Evolutionary conservation across 2,329 filamentous ascomycete genomes (phyloP), one percentile per base, ranked within the genome.

Genomic region (Periconia digitata): DNA sequence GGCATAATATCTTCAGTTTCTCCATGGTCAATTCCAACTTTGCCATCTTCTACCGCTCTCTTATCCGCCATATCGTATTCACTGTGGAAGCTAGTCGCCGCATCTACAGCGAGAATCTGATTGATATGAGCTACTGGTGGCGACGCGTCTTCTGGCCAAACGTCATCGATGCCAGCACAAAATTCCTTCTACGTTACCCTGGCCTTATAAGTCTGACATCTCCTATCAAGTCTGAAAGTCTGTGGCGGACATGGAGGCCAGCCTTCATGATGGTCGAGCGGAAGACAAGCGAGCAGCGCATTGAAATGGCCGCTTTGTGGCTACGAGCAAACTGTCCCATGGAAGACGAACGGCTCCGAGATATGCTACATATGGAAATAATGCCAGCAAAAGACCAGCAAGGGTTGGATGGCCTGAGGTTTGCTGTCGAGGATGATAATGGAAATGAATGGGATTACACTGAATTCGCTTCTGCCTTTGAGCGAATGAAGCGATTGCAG

Each of bases 1-100:
- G 72, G 22, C 53, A 56, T 16, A 80, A 81, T 55, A 70, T 68
- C 20, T 81, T 80, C 65, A 53, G 56, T 1, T 39, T 66, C 12
- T 65, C 59, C 49, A 53, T 56, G 18, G 51, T 29, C 21, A 44
- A 57, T 10, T 34, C 45, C 1, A 44, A 51, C 6, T 58, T 66
- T n/a, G 53, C 56, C 1, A 46, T 48, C 1, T 16, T 39, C 1
- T 66, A 66, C 38, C 47, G 51, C 13, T 41, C 43, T 18, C 40
- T 65, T 3, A 54, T 70, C 5, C 54, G 54, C 6, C 56, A 63
- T 23, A 50, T 66, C 8, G 51, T 49, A 0, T 56, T 64, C 40
- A 56, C 49, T 7, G 53, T 54, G 6, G 59, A 65, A 40, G 50
- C 54, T 6, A 53, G 58, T 23, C 53, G 59, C n/a, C 51, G 55